These are phyloP conservation scores for Erigeron philadelphicus DNA, from an alignment of 140 eudicot species.

Conservation along the genomic window DNA sequence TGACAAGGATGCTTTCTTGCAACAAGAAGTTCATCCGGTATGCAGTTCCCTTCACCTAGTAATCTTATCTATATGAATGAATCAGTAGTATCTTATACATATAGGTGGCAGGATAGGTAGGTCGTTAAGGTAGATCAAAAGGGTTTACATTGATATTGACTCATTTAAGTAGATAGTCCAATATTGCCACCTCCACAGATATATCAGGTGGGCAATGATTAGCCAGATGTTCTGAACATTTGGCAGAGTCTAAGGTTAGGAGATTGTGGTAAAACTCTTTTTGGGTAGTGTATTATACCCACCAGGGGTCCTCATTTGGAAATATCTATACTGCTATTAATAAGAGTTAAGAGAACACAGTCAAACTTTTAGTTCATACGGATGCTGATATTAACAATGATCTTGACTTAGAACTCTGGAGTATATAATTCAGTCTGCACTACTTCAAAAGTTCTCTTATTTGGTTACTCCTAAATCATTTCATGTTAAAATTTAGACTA, in stretches of 20 bases:
- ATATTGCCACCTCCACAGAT: neutral
- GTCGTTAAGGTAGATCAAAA: neutral
- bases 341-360: no score
- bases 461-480: neutral
- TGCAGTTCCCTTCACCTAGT: constrained; percentile 8
- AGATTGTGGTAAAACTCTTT: neutral
- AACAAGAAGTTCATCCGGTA: constrained; percentile 74
- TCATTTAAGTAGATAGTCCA: neutral
- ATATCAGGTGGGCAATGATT: neutral
- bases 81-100: constrained; percentile 1
- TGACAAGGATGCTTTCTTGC: constrained; percentile 52
- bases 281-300: neutral
- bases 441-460: neutral
- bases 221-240: neutral
- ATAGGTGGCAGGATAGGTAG: neutral
- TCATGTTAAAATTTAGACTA: neutral
- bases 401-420: neutral
- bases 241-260: constrained; percentile 1
- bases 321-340: neutral
- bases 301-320: neutral
- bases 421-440: neutral
- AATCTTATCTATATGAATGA: neutral
- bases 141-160: neutral
- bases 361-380: no score
- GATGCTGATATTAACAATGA: neutral